Conservation (phyloP, 345 rosid genomes). For the Kandelia obovata region DNA sequence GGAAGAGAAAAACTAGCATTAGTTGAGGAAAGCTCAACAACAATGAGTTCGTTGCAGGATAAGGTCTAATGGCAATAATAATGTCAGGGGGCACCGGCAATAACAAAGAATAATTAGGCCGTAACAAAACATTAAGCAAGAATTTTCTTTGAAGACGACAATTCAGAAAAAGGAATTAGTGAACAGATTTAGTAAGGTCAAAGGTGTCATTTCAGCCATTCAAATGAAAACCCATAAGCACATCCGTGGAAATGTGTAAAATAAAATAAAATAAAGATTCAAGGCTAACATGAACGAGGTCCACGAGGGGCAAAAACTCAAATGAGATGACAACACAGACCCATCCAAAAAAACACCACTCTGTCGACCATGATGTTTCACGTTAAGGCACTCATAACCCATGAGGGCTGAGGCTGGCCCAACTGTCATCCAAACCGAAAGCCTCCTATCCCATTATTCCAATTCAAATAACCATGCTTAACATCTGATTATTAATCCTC, state of each 20-base stretch:
- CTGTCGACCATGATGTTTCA: constrained; percentile 37
- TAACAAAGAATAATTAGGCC: not conserved
- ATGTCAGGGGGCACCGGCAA: not conserved
- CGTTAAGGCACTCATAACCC: constrained; percentile 53
- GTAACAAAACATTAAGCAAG: not conserved
- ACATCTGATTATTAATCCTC: constrained; percentile 30
- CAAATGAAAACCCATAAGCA: not conserved
- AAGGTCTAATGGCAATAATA: not conserved
- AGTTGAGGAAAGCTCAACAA: constrained; percentile 4
- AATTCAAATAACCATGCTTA: constrained; percentile 26
- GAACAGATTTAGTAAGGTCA: not conserved
- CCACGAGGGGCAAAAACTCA: constrained; percentile 1
- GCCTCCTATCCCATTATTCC: constrained; percentile 24
- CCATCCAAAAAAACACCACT: not conserved
- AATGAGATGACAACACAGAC: not conserved
- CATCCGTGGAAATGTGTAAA: not conserved
- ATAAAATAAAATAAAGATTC: constrained; percentile 30
- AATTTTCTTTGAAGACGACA: not conserved
- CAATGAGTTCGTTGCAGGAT: not conserved
- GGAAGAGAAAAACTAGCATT: not conserved
- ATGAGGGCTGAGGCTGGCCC: constrained; percentile 43
- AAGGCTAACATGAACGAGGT: not conserved
- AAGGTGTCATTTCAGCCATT: not conserved
- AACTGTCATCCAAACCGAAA: constrained; percentile 24
- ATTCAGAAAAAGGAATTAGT: not conserved